Evolutionary conservation across 1,284 basidiomycete genomes (phyloP), one percentile per base, ranked within the genome.

Genomic region (Papiliotrema flavescens): DNA sequence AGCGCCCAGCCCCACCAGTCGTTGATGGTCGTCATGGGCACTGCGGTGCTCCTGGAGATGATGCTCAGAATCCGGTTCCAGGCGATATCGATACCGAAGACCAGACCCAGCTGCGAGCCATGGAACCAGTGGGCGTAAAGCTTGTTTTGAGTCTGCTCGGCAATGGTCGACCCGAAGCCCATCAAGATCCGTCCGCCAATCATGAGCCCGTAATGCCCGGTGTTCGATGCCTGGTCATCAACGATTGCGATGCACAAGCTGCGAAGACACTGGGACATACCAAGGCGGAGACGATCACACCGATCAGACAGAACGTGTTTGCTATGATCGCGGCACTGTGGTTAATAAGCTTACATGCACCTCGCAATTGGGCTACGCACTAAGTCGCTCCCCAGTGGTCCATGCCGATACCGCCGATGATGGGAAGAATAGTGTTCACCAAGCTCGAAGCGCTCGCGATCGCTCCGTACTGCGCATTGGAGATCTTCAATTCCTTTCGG

Each of bases 321-420:
- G 72, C 69, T 15, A 70, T 59, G 14, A 77, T 63, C 3, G 67
- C 65, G 19, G 67, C 67, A 44, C 57, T 60, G 34, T 9, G 13
- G 13, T 39, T 23, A n/a, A 26, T n/a, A 22, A 14, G 24, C 15
- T 4, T 39, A 51, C 2, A n/a, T n/a, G n/a, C n/a, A n/a, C n/a
- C n/a, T n/a, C n/a, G n/a, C n/a, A n/a, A n/a, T n/a, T n/a, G n/a
- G n/a, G n/a, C n/a, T n/a, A 60, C 65, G 48, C 40, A 66, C 64
- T 71, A 66, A 1, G 67, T 63, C 1, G 63, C 62, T 9, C 73
- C 78, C 56, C 73, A 77, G 54, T 76, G 74, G 60, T 79, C 78
- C 63, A 79, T 76, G 17, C 71, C 64, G 40, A 76, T 65, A 37
- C 78, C 79, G 2, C 74, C 73, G n/a, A 80, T 69, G 49, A 79